These are phyloP conservation scores for Quercus phellos DNA, from an alignment of 331 rosid species.

Conservation along the genomic window DNA sequence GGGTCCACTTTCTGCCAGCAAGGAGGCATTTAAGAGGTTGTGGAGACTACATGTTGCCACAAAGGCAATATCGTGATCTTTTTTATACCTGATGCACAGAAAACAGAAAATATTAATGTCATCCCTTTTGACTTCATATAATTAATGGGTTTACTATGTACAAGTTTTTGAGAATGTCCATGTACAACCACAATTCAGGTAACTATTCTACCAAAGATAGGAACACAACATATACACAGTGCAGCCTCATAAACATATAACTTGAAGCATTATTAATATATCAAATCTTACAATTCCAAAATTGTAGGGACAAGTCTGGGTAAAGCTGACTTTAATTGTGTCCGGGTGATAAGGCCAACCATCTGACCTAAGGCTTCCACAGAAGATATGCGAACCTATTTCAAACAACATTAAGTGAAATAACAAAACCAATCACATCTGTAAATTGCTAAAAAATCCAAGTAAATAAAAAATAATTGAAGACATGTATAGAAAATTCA, in stretches of 20 bases:
- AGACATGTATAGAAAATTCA: constrained; percentile 1
- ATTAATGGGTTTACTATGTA: neutral
- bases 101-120: constrained; percentile 18
- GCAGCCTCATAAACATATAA: constrained; percentile 1
- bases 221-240: constrained; percentile 1
- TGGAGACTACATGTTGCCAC: constrained; percentile 85
- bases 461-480: neutral
- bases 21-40: constrained; percentile 72
- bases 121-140: constrained; percentile 8
- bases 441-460: constrained; percentile 5
- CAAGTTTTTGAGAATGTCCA: neutral
- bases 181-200: neutral
- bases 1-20: constrained; percentile 90
- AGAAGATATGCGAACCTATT: constrained; percentile 73
- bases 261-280: constrained; percentile 11
- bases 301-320: constrained; percentile 89
- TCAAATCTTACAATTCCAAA: constrained; percentile 79
- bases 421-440: constrained; percentile 8
- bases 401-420: constrained; percentile 22
- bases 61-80: constrained; percentile 74
- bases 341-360: constrained; percentile 84
- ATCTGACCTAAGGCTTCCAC: constrained; percentile 95
- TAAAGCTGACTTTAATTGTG: constrained; percentile 82
- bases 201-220: constrained; percentile 11
- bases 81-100: constrained; percentile 61